Base-by-base conservation (phyloP, 495 filamentous ascomycete species). In the Penicillium desertorum region DNA sequence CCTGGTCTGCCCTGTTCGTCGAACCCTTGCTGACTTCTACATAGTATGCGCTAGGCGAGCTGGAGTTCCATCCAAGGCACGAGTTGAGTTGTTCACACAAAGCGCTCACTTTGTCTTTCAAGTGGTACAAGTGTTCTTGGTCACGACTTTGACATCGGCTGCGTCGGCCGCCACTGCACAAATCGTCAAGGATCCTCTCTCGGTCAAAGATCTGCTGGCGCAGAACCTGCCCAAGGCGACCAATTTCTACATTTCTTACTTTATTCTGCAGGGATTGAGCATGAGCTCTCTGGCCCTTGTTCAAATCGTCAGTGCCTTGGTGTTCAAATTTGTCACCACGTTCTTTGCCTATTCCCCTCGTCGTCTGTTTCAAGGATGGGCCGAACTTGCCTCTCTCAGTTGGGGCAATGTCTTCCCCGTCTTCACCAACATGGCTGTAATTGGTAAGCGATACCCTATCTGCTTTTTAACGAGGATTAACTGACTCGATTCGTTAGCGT, bases 161-260 rank as follows among this genome's bases (percentile, higher is more conserved):
- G 85, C 89, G 4, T 88, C 90, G 1, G 80, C 90, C 7, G 79
- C 86, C 3, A 85, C 82, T 23, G 54, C 71, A 11, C 67, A 85
- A 50, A 90, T 96, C 57, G 77, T 81, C 54, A 59, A 88, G 5
- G 67, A 88, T 45, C 92, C 92, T 2, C 64, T 76, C 8, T 77
- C 72, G 1, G 82, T 79, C 39, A 80, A 89, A 5, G 77, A 71
- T 25, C 78, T 96, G 11, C 76, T 96, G 25, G 86, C 92, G 3
- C 58, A 81, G 42, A 87, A 87, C 59, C 68, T 96, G 3, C 92
- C 92, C 5, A 88, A 86, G 60, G 82, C 88, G 4, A 92, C 89
- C 58, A 96, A 92, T 70, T 90, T 96, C 67, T 96, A 94, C 72
- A 88, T 96, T 41, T 87, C 88, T 1, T 96, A 93, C 76, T 92